Conservation (phyloP, 805 yeast species). For the Barnettozyma pratensis region DNA sequence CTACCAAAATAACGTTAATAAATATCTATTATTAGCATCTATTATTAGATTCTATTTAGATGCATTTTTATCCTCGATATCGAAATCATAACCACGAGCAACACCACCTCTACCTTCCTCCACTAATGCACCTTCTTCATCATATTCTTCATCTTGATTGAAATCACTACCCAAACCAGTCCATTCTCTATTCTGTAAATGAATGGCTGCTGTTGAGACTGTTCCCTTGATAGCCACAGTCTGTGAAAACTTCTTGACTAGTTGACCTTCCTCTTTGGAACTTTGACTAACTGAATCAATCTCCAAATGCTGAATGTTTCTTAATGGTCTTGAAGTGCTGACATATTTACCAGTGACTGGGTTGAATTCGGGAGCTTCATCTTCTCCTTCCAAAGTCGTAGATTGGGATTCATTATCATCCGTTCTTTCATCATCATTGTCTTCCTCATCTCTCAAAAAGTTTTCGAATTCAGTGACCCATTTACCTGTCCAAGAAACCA, state of each 20-base stretch:
- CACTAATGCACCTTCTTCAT: conserved; percentile 63
- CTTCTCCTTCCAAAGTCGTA: conserved; percentile 23
- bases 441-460: conserved; percentile 34
- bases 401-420: conserved; percentile 13
- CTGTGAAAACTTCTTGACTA: conserved; percentile 53
- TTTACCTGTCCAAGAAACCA: conserved; percentile 84
- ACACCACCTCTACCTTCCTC: conserved; percentile 85
- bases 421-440: conserved; percentile 25
- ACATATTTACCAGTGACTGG: conserved; percentile 80
- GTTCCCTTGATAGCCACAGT: conserved; percentile 67
- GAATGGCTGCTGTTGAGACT: conserved; percentile 82
- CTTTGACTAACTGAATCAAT: conserved; percentile 39
- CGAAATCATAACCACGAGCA: conserved; percentile 76
- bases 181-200: conserved; percentile 74
- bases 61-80: conserved; percentile 14
- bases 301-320: conserved; percentile 60
- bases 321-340: conserved; percentile 67
- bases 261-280: conserved; percentile 29
- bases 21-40: not conserved
- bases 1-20: not conserved
- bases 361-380: conserved; percentile 77
- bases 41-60: not conserved
- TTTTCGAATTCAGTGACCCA: conserved; percentile 84
- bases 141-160: conserved; percentile 32
- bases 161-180: conserved; percentile 89